Evolutionary conservation across 1,284 basidiomycete genomes (phyloP), one percentile per base, ranked within the genome.

Genomic region (Leccinum pseudoinsigne): DNA sequence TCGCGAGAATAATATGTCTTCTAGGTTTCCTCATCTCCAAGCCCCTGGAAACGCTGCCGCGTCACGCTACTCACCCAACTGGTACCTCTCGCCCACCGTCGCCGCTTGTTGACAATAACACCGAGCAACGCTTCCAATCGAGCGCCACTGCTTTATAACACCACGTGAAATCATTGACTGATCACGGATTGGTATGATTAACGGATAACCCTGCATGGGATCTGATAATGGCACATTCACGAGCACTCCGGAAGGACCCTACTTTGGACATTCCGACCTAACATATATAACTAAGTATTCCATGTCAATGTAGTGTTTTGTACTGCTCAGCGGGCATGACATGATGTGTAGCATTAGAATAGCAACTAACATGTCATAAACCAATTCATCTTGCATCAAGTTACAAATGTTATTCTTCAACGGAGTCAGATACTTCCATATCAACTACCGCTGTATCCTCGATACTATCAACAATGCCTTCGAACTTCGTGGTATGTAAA

Each of bases 21-120:
- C 12, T 57, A 77, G 77, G 81, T 10, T 86, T 82, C 76, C 68
- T 86, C 53, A 79, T 87, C 67, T 80, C 81, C 57, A 83, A 81
- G 67, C 85, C 86, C 18, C 72, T 84, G 6, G 86, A 87, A 71
- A 70, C 80, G 2, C 76, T 87, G 31, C 86, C 85, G 50, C 81
- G 82, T 40, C 86, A 86, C 68, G 81, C 80, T 12, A 65, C 76
- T 66, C 76, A 67, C 55, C 75, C 75, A 18, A 72, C 72, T 31
- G 76, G 74, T n/a, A 38, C 62, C 26, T 69, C 73, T 16, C 75
- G 67, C 18, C 57, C 74, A 6, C 66, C 64, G 34, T 71, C 75
- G 31, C 66, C 66, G n/a, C 57, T 57, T 4, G 68, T 63, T 18
- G 64, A 61, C 21, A 40, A 34, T 34, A 34, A 34, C 31, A 1